Base-by-base conservation (phyloP, 768 basidiomycete genomes). In the Pisolithus orientalis region DNA sequence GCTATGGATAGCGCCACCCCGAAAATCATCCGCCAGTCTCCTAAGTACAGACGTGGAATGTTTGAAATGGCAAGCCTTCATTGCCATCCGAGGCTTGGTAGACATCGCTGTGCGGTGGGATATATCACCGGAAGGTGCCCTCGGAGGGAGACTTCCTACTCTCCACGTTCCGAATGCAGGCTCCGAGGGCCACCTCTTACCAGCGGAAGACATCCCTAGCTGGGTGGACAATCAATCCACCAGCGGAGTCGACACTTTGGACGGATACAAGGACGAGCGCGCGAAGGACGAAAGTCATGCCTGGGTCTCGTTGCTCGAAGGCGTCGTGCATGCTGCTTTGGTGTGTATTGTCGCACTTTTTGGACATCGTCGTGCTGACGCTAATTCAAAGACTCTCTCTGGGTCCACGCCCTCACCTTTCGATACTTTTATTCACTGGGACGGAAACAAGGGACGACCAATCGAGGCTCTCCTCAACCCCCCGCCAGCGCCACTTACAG, bases 41-140 rank as follows among this genome's bases (percentile, higher is more conserved):
- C 77, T 92, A 55, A 89, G 87, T 67, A 66, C 75, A 49, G 90
- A 92, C 68, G 83, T 91, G 59, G 88, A 91, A 59, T 92, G 90
- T 65, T 79, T 93, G 63, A 91, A 90, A 69, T 92, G 90, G 90
- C 90, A 93, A 66, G 87, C 90, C 0, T 90, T 86, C 59, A 25
- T 80, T 85, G 45, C 83, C 6, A 70, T 80, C 7, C 72, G 86
- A 52, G 82, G 80, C 7, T 62, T 87, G 53, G 62, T 59, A 17
- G 56, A 65, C 59, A 67, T 88, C 50, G 69, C 66, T 21, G 65
- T 90, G 13, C 80, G 87, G 42, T 86, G 80, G 70, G 85, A 91
- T 66, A 72, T 93, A 28, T 64, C 78, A 14, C 73, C 80, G 24
- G 82, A 87, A 49, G 90, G 90, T 32, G 85, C 80, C 5, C 67